Conservation (phyloP, 139 green algal species). For the Yamagishiella unicocca region DNA sequence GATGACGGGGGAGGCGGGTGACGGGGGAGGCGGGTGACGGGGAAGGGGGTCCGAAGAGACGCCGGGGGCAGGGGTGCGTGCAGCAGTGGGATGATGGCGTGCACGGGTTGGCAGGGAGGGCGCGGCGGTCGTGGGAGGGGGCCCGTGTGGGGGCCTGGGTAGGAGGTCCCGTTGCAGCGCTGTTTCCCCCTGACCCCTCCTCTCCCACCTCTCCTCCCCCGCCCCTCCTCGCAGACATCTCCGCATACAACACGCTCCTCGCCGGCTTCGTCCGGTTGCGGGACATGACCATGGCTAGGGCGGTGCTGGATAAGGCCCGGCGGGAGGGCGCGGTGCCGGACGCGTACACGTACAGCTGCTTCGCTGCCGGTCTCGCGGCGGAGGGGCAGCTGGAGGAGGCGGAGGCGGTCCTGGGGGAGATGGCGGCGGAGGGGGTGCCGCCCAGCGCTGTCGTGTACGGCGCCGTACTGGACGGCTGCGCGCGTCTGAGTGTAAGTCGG, state of each 20-base stretch:
- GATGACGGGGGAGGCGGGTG: no score
- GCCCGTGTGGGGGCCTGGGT: no score
- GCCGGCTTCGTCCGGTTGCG: conserved; percentile 63
- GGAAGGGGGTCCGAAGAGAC: no score
- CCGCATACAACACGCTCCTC: conserved; percentile 82
- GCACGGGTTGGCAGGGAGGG: no score
- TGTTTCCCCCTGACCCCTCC: no score
- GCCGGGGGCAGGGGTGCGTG: no score
- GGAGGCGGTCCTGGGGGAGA: conserved; percentile 53
- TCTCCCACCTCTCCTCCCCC: no score
- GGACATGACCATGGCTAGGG: conserved; percentile 37
- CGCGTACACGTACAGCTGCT: conserved; percentile 63
- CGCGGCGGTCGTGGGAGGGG: no score
- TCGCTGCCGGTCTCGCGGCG: conserved; percentile 59
- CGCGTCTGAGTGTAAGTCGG: background rate
- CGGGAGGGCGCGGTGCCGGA: conserved; percentile 66
- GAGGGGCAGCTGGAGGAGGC: conserved; percentile 36
- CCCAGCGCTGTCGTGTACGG: conserved; percentile 40
- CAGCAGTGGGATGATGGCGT: no score
- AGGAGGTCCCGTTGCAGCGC: no score
- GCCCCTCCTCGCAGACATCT: conserved; percentile 48
- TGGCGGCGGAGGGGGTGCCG: conserved; percentile 47
- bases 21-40: no score
- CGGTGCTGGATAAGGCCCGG: conserved; percentile 59
- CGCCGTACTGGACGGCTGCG: conserved; percentile 37